A percentile compares a stretch with the other conserved stretches of the same genome.
phyloP scores from a whole-genome alignment of 768 basidiomycete genomes.

The Tulasnella sp. region DNA sequence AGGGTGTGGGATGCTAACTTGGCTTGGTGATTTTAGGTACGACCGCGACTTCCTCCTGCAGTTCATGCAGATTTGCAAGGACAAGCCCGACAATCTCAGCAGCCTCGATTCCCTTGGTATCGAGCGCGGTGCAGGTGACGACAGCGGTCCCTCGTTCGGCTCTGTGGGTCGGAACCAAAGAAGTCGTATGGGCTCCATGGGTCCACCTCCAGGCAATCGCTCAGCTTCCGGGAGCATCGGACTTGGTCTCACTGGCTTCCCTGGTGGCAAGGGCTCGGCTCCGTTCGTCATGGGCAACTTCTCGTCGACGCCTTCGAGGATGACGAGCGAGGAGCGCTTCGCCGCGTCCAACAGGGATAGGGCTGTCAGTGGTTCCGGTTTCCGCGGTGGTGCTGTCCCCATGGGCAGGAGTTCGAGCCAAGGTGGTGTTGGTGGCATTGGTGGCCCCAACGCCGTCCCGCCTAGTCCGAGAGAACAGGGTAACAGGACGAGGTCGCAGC shows the following conservation, averaged over 20 bases:
- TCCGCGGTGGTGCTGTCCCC: constrained; percentile 31
- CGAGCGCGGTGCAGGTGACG: constrained; percentile 59
- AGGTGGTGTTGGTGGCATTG: constrained; percentile 3
- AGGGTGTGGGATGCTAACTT: constrained; percentile 35
- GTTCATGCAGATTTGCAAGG: constrained; percentile 92
- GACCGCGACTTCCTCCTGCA: constrained; percentile 97
- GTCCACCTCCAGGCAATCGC: constrained; percentile 14
- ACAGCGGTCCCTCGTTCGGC: not conserved
- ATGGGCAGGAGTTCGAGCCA: constrained; percentile 63
- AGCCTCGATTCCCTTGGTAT: constrained; percentile 88
- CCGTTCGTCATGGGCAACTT: constrained; percentile 48
- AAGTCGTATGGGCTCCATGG: constrained; percentile 26
- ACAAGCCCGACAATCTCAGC: constrained; percentile 88
- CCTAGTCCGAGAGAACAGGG: constrained; percentile 37
- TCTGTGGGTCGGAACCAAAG: constrained; percentile 42
- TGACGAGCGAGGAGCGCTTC: constrained; percentile 30
- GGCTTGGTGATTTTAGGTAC: constrained; percentile 57
- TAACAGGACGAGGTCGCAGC: too few relatives aligned
- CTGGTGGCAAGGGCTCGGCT: constrained; percentile 29
- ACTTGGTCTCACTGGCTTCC: constrained; percentile 41
- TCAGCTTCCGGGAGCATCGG: constrained; percentile 45
- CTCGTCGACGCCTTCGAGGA: not conserved
- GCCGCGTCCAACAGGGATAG: constrained; percentile 37
- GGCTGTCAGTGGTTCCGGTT: constrained; percentile 34
- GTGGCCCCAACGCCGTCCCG: constrained; percentile 49